Evolutionary conservation across 1,139 yeast genomes (phyloP).

Genomic region (Lodderomyces beijingensis): DNA sequence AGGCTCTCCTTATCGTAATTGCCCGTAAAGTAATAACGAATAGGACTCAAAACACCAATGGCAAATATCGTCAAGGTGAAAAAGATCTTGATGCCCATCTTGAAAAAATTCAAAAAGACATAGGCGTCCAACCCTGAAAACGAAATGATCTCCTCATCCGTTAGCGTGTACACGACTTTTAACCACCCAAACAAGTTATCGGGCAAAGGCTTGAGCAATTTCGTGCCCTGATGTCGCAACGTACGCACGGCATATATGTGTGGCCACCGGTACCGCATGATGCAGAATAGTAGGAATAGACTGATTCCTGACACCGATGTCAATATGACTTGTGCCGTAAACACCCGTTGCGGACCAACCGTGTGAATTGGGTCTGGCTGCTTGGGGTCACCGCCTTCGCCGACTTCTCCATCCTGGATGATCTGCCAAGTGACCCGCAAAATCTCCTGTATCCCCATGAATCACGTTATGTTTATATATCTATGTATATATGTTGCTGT

Average conservation of each 20-base stretch:
- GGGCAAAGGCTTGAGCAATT: slow-evolving; percentile 33
- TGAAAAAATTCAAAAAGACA: slow-evolving; percentile 42
- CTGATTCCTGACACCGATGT: slow-evolving; percentile 35
- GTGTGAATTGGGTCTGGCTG: slow-evolving; percentile 11
- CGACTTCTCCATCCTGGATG: slow-evolving; percentile 2
- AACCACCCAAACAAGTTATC: slow-evolving; percentile 40
- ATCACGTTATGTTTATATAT: no score
- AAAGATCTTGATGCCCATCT: slow-evolving; percentile 42
- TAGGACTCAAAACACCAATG: slow-evolving; percentile 39
- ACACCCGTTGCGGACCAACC: slow-evolving; percentile 43
- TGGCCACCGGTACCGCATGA: slow-evolving; percentile 45
- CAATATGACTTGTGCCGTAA: slow-evolving; percentile 38
- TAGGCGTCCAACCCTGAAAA: slow-evolving; percentile 44
- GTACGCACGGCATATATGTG: slow-evolving; percentile 50
- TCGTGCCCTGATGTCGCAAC: slow-evolving; percentile 23
- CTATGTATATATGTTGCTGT: no score
- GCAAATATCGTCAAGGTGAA: slow-evolving; percentile 33
- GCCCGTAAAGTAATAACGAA: slow-evolving; percentile 42
- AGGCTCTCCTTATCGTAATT: slow-evolving; percentile 41
- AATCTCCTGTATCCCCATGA: slow-evolving; percentile 4
- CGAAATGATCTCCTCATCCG: slow-evolving; percentile 40
- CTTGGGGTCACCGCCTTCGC: slow-evolving; percentile 1
- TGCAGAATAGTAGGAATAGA: slow-evolving; percentile 37
- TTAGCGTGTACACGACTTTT: slow-evolving; percentile 27
- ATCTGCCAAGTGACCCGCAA: slow-evolving; percentile 7